phyloP scores from a whole-genome alignment of 2,329 filamentous ascomycete genomes.

The Thyridium curvatum region DNA sequence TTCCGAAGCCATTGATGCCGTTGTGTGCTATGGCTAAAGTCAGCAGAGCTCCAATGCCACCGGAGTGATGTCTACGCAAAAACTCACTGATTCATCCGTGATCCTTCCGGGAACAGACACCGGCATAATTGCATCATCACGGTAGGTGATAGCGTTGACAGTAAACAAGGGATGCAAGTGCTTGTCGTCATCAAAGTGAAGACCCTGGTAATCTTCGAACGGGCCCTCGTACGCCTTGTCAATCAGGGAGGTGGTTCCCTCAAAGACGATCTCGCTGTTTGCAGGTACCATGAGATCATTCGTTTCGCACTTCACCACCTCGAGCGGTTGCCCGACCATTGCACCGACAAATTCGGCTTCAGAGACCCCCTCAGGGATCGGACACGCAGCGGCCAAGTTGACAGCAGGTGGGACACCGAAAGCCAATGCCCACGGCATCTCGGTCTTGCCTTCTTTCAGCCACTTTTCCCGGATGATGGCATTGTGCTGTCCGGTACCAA shows the following conservation, averaged over 20 bases:
- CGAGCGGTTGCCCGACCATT: slow-evolving; percentile 33
- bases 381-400: slow-evolving; percentile 41
- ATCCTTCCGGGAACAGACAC: slow-evolving; percentile 37
- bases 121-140: slow-evolving; percentile 39
- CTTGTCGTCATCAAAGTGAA: slow-evolving; percentile 30
- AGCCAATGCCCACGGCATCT: slow-evolving; percentile 39
- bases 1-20: slow-evolving; percentile 33
- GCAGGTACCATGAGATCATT: slow-evolving; percentile 42
- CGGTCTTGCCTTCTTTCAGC: slow-evolving; percentile 30
- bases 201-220: slow-evolving; percentile 41
- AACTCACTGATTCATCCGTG: slow-evolving; percentile 32
- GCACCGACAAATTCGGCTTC: slow-evolving; percentile 43
- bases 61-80: neutral
- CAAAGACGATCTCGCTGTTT: slow-evolving; percentile 42
- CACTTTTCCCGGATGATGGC: slow-evolving; percentile 38
- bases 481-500: slow-evolving; percentile 39
- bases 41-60: neutral
- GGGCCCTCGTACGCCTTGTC: slow-evolving; percentile 39
- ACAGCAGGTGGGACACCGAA: slow-evolving; percentile 43
- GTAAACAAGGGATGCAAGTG: slow-evolving; percentile 31
- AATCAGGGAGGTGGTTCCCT: slow-evolving; percentile 37
- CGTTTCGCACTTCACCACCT: slow-evolving; percentile 46
- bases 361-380: slow-evolving; percentile 38
- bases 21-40: slow-evolving; percentile 21
- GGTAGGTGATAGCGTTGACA: slow-evolving; percentile 40